A percentile compares a stretch with the other conserved stretches of the same genome.
phyloP scores from a whole-genome alignment of 371 early-diverging fungal genomes.

The Mortierella sp. region DNA sequence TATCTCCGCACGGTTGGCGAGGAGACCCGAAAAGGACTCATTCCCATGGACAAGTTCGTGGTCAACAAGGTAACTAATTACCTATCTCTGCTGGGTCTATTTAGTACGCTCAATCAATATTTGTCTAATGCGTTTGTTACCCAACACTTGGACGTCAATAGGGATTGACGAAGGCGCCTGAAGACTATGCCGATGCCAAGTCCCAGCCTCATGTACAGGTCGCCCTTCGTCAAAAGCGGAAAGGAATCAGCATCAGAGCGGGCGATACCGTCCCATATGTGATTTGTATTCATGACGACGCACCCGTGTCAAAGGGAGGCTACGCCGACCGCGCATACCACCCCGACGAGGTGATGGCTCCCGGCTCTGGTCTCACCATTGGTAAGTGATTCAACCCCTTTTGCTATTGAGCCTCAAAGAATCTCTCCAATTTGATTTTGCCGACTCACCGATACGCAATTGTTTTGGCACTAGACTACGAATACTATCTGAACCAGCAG shows the following conservation, averaged over 20 bases:
- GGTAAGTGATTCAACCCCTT: constrained; percentile 55
- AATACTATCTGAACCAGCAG: constrained; percentile 98
- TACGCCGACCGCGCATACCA: constrained; percentile 90
- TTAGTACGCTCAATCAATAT: background rate
- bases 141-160: constrained; percentile 29
- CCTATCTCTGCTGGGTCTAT: background rate
- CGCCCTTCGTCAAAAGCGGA: constrained; percentile 86
- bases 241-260: constrained; percentile 77
- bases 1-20: constrained; percentile 80
- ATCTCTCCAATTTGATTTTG: background rate
- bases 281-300: constrained; percentile 82
- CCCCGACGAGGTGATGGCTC: constrained; percentile 86
- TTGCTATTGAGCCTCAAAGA: background rate
- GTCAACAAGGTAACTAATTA: constrained; percentile 86
- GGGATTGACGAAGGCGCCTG: constrained; percentile 94
- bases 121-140: background rate
- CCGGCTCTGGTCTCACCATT: constrained; percentile 66
- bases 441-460: background rate
- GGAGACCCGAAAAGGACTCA: constrained; percentile 78
- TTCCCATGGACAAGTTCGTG: constrained; percentile 89
- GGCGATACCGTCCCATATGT: constrained; percentile 99
- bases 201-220: constrained; percentile 98
- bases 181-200: constrained; percentile 92
- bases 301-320: constrained; percentile 59
- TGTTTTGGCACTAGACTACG: constrained; percentile 76